Evolutionary conservation across 768 basidiomycete species (phyloP).

Genomic region (Auricularia sp.): DNA sequence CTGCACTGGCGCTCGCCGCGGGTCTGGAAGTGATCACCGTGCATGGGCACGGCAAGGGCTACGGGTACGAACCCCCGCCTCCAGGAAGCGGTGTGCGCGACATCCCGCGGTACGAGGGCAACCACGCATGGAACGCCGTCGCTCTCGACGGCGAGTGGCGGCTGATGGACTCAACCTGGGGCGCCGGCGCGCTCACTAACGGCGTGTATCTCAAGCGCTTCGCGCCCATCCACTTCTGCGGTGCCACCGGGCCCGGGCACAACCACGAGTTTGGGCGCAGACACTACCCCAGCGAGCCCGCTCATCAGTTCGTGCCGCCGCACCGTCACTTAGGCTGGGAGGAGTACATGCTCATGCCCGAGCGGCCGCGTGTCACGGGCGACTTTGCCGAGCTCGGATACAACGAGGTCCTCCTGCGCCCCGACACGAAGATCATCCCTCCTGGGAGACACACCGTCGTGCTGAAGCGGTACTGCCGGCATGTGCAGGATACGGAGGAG

Average conservation of each 20-base stretch:
- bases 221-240: conserved; percentile 3
- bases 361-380: neutral
- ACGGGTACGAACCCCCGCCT: neutral
- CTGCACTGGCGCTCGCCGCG: neutral
- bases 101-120: conserved; percentile 2
- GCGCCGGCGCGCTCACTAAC: conserved; percentile 3
- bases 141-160: conserved; percentile 5
- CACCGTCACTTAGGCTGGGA: neutral
- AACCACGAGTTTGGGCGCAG: conserved; percentile 1
- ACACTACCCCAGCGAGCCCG: neutral
- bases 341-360: neutral
- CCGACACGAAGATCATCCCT: neutral
- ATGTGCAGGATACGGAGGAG: neutral
- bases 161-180: conserved; percentile 4
- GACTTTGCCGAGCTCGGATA: neutral
- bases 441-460: neutral
- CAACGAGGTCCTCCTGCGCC: neutral
- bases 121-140: conserved; percentile 8
- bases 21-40: neutral
- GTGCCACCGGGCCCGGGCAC: neutral
- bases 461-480: neutral
- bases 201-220: conserved; percentile 4
- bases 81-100: neutral
- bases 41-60: conserved; percentile 5
- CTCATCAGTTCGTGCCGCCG: neutral